Evolutionary conservation across 345 rosid species (phyloP).

Genomic region (Salix dunnii): DNA sequence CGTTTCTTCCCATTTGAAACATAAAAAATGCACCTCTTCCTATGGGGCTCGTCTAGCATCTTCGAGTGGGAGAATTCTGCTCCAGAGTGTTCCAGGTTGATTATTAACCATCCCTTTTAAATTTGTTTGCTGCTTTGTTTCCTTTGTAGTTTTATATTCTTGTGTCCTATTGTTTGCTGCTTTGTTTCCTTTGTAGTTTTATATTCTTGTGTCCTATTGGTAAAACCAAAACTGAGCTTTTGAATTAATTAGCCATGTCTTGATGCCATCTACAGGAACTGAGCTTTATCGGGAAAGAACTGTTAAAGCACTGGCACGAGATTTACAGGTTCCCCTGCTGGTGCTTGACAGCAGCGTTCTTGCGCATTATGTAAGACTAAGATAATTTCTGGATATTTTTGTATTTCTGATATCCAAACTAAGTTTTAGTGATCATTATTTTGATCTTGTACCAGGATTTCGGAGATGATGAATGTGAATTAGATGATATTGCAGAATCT

Average conservation of each 20-base stretch:
- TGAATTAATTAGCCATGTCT: neutral
- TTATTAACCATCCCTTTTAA: neutral
- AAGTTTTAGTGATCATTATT: constrained; percentile 9
- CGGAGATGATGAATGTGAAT: constrained; percentile 70
- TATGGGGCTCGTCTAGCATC: constrained; percentile 79
- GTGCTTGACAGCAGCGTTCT: constrained; percentile 86
- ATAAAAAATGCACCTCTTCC: constrained; percentile 45
- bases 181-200: neutral
- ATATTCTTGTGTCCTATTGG: neutral
- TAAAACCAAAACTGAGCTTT: neutral
- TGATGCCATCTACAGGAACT: constrained; percentile 55
- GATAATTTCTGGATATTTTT: constrained; percentile 1
- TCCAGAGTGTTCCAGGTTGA: constrained; percentile 88
- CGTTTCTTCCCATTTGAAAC: constrained; percentile 43
- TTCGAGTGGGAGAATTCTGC: constrained; percentile 86
- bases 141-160: neutral
- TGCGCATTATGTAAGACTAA: constrained; percentile 85
- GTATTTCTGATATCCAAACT: neutral
- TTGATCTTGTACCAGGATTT: constrained; percentile 55
- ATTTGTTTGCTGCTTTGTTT: neutral
- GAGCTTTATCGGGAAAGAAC: constrained; percentile 91
- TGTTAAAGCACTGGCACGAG: constrained; percentile 86
- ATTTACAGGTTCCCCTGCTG: constrained; percentile 76
- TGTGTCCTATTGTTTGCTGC: neutral
- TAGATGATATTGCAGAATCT: constrained; percentile 66